phyloP scores from a whole-genome alignment of 441 rosid genomes.

The Flueggea neowawraea region DNA sequence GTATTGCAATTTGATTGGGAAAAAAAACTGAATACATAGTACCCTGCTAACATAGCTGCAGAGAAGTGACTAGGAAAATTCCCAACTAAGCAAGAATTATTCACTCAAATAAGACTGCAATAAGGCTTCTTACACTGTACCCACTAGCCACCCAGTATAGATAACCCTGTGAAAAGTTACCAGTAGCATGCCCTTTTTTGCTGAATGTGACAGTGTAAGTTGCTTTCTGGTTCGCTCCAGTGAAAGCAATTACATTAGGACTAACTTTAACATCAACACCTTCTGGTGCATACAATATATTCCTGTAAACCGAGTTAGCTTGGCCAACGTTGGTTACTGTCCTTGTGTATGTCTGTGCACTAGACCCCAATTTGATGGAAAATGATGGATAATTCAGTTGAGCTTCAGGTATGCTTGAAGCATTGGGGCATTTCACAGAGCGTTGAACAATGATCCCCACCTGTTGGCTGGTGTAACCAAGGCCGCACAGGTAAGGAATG shows the following conservation, averaged over 20 bases:
- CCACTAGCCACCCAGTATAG: constrained; percentile 22
- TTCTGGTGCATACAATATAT: constrained; percentile 15
- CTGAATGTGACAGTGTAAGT: constrained; percentile 32
- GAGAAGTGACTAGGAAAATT: too few species aligned
- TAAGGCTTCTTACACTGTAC: constrained; percentile 27
- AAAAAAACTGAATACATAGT: constrained; percentile 15
- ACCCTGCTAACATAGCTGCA: too few species aligned
- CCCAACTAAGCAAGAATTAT: background rate
- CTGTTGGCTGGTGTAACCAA: constrained; percentile 33
- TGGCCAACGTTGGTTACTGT: constrained; percentile 44
- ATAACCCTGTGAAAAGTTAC: constrained; percentile 21
- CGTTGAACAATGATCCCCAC: constrained; percentile 26
- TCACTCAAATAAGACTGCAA: constrained; percentile 21
- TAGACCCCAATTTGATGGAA: constrained; percentile 26
- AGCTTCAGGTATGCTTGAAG: constrained; percentile 34
- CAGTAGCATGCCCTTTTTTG: background rate
- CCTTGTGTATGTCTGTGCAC: constrained; percentile 39
- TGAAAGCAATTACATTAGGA: constrained; percentile 28
- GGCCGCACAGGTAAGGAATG: constrained; percentile 16
- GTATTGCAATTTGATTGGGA: constrained; percentile 25
- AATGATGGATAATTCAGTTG: constrained; percentile 60
- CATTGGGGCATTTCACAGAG: constrained; percentile 27
- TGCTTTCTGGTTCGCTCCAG: constrained; percentile 27
- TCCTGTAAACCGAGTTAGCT: constrained; percentile 20
- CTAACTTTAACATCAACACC: constrained; percentile 34